Evolutionary conservation across 2,329 filamentous ascomycete species (phyloP), one percentile per base, ranked within the genome.

Genomic region (Geosmithia flava): DNA sequence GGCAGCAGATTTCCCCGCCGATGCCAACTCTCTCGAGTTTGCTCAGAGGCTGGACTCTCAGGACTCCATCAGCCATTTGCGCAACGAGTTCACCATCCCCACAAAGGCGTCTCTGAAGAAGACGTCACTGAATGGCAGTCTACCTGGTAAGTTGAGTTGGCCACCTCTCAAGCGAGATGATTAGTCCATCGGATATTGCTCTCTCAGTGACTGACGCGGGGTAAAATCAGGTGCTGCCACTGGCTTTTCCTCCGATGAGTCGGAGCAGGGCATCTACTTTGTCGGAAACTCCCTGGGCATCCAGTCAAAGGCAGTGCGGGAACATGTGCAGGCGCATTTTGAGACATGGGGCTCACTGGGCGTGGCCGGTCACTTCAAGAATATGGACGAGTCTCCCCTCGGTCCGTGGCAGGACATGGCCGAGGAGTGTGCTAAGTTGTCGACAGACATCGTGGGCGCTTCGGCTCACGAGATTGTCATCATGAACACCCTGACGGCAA

Each of bases 211-310:
- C 44, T 27, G 23, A 16, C 29, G 23, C 27, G 19, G 19, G n/a
- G 19, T 17, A 33, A 46, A 55, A 27, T 27, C 52, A 20, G 55
- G 48, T 33, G 42, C 30, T 7, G 48, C 39, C n/a, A 52, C 59
- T 16, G 54, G 54, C 41, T 55, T 23, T 10, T 47, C 52, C 1
- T 41, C 47, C 3, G 48, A 53, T 16, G 58, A 63, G 1, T 58
- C 70, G n/a, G 66, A 56, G 55, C 57, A 60, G 50, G 62, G 63
- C 50, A 82, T 87, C 50, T 96, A 95, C 64, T 81, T 96, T 53
- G 91, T 88, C 54, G 90, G 90, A 49, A 95, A 95, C 68, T 95
- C 88, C 0, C 75, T 95, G 1, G 89, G 89, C 39, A 76, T 91
- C 3, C 89, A 95, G 62, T 88, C 90, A 43, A 80, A 76, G 52